Conservation (phyloP, 306 rosid species). For the Macrotyloma uniflorum region DNA sequence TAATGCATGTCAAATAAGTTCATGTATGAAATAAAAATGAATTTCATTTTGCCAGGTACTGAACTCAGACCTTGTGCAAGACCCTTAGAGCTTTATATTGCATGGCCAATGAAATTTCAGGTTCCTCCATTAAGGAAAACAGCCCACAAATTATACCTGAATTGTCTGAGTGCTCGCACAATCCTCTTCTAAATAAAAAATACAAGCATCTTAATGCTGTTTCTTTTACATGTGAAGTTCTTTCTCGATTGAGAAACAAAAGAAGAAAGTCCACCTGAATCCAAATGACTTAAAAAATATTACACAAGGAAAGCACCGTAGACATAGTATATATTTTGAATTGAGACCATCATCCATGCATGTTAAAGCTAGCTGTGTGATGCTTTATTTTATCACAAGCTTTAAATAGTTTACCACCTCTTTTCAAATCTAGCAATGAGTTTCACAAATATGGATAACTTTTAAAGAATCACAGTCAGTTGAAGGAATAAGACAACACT, state of each 20-base stretch:
- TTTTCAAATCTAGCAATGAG: background rate
- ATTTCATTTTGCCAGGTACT: background rate
- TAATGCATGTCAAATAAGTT: background rate
- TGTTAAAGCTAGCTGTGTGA: constrained; percentile 10
- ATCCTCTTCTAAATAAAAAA: constrained; percentile 54
- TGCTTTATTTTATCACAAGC: constrained; percentile 21
- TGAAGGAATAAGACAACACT: background rate
- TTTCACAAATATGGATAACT: constrained; percentile 17
- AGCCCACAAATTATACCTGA: constrained; percentile 10
- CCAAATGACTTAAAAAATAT: constrained; percentile 10
- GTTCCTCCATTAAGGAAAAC: constrained; percentile 12
- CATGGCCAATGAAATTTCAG: constrained; percentile 12
- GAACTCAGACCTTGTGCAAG: constrained; percentile 1
- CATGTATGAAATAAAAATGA: background rate
- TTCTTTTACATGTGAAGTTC: constrained; percentile 47
- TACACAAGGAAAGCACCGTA: constrained; percentile 9
- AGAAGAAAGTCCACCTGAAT: constrained; percentile 70
- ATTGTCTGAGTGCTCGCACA: constrained; percentile 39
- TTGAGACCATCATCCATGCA: background rate
- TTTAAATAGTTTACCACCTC: background rate
- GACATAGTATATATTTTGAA: background rate
- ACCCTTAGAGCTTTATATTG: constrained; percentile 7
- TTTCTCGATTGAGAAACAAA: constrained; percentile 56
- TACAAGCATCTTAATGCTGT: constrained; percentile 63
- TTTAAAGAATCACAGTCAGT: background rate